Base-by-base conservation (phyloP, 176 grass and related monocot genomes). In the Hsuehochloa calcarea region DNA sequence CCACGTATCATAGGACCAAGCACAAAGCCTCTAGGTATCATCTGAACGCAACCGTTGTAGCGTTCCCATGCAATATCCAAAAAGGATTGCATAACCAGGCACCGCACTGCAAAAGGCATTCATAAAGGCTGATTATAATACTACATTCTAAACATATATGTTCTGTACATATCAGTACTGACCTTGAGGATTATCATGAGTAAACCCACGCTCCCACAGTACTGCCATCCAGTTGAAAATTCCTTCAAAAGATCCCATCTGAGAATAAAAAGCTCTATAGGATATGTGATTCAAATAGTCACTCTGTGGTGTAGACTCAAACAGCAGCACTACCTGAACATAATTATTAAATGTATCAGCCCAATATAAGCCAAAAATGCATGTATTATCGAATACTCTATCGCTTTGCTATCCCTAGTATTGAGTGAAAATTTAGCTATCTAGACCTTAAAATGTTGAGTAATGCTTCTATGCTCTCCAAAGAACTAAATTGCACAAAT, bases 131-230 rank as follows among this genome's bases (percentile, higher is more conserved):
- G 71, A 83, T 60, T 55, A 38, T 23, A 65, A 70, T 73, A 73
- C 22, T 67, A 49, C n/a, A 64, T 34, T 88, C 51, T 50, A 71
- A 81, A 71, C 50, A 85, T 77, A 37, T 47, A 51, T 77, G 38
- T n/a, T 49, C 6, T 81, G 46, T 7, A 75, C 64, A 65, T 47
- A 44, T 55, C 47, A 89, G 27, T 43, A 84, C 78, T 66, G 39
- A 81, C 95, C 95, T 87, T 98, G 95, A 85, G 95, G 93, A 66
- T 98, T 98, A 89, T 95, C 95, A 73, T 98, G 95, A 88, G 65
- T 88, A 86, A 98, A 93, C 20, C 95, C 95, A 79, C 93, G 91
- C 80, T 98, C 92, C 95, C 93, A 98, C 26, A 98, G 83, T 88
- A 95, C 91, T 74, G 89, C 41, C 87, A 98, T 86, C 95, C 93